Percentiles rank a stretch among this genome's conserved stretches.
Evolutionary conservation across 23 red algal genomes (phyloP).

Genomic region (Gracilaria gracilis): DNA sequence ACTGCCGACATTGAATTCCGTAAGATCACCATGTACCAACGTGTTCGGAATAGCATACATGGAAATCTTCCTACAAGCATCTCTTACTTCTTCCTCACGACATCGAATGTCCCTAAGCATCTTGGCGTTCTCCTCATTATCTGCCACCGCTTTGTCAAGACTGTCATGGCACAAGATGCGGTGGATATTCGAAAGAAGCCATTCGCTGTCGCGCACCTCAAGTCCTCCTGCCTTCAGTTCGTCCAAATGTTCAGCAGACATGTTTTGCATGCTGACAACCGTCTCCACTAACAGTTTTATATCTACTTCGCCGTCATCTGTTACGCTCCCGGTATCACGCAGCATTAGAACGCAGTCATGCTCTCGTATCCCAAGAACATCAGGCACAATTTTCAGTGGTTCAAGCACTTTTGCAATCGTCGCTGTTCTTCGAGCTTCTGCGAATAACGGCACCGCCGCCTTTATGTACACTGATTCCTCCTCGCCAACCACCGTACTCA

Average conservation of each 20-base stretch:
- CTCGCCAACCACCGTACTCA: neutral
- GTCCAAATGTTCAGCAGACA: neutral
- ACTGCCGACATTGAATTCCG: neutral
- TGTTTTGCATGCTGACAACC: neutral
- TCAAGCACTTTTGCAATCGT: conserved; percentile 21
- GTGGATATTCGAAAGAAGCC: neutral
- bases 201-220: neutral
- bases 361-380: neutral
- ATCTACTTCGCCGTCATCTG: neutral
- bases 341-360: neutral
- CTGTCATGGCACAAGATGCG: neutral
- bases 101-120: neutral
- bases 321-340: neutral
- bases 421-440: conserved; percentile 1
- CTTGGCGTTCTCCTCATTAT: neutral
- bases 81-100: neutral
- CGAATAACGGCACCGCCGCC: neutral
- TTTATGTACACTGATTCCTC: neutral
- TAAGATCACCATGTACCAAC: conserved; percentile 1
- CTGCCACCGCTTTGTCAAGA: neutral
- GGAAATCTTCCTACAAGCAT: neutral
- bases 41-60: conserved; percentile 2
- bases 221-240: neutral
- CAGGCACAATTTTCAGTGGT: neutral
- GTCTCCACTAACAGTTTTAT: neutral